These are phyloP conservation scores for Aspergillus floridensis DNA, from an alignment of 2,329 filamentous ascomycete genomes.

Conservation along the genomic window DNA sequence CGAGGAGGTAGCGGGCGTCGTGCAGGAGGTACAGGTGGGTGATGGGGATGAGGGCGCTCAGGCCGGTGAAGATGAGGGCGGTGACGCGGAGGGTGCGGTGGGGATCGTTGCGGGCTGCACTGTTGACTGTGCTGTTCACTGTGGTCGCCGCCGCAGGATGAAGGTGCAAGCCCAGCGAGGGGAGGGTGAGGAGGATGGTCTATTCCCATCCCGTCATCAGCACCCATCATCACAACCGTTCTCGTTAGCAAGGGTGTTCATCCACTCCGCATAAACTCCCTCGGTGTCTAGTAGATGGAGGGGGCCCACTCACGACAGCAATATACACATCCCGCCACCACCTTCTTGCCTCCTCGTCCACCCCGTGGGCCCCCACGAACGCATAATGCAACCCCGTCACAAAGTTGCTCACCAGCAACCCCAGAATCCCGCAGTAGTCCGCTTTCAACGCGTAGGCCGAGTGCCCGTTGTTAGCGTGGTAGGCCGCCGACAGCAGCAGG, in stretches of 20 bases:
- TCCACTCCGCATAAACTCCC: too few species aligned
- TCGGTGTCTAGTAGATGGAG: background rate
- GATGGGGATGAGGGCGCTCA: slow-evolving; percentile 36
- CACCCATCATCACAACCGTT: too few species aligned
- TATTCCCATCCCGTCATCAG: background rate
- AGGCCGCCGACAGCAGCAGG: background rate
- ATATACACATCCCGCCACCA: background rate
- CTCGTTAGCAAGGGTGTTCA: too few species aligned
- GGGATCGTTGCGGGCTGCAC: background rate
- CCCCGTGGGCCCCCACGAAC: background rate
- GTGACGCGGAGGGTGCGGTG: background rate
- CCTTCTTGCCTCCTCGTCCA: background rate
- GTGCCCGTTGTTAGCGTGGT: slow-evolving; percentile 7
- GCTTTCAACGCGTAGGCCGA: background rate
- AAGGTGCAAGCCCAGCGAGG: background rate
- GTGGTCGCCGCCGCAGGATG: background rate
- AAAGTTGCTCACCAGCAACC: background rate
- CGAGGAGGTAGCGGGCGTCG: slow-evolving; percentile 23
- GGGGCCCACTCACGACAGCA: background rate
- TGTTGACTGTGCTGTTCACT: too few species aligned
- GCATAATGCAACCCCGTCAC: background rate
- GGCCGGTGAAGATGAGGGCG: slow-evolving; percentile 29
- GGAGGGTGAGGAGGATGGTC: background rate
- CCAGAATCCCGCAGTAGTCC: background rate
- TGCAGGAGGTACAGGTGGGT: slow-evolving; percentile 29